These are phyloP conservation scores for Globisporangium echinulatum DNA, from an alignment of 352 stramenopile genomes.

Conservation along the genomic window DNA sequence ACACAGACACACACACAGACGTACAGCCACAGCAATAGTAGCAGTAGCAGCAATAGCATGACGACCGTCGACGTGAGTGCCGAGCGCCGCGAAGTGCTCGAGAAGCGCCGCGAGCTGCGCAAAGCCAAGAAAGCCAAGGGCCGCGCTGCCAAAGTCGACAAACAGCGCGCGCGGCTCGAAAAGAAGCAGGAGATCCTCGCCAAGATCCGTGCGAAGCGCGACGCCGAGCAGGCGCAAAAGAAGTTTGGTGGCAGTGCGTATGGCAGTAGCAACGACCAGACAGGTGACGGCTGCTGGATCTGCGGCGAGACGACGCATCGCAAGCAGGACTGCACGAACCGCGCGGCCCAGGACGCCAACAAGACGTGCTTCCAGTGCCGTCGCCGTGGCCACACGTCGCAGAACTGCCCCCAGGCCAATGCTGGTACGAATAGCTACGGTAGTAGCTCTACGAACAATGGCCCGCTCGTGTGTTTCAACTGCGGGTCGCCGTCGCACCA, in stretches of 20 bases:
- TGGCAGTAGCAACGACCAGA: constrained; percentile 10
- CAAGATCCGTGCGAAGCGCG: constrained; percentile 70
- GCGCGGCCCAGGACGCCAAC: constrained; percentile 51
- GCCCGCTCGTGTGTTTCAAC: constrained; percentile 80
- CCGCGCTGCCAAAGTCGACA: constrained; percentile 53
- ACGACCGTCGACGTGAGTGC: constrained; percentile 10
- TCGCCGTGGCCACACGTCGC: constrained; percentile 71
- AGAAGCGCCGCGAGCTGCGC: constrained; percentile 59
- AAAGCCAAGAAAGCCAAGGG: constrained; percentile 80
- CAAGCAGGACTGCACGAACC: constrained; percentile 77
- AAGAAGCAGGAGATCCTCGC: constrained; percentile 80
- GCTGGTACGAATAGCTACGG: constrained; percentile 4
- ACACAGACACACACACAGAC: neutral
- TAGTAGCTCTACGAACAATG: constrained; percentile 14
- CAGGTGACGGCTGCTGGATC: constrained; percentile 62
- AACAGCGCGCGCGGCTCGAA: constrained; percentile 50
- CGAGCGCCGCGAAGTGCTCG: constrained; percentile 34
- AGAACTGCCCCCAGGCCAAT: constrained; percentile 58
- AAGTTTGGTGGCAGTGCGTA: constrained; percentile 15
- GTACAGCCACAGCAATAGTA: neutral
- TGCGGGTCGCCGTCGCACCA: constrained; percentile 68
- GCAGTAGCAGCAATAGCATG: neutral
- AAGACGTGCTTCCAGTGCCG: constrained; percentile 85
- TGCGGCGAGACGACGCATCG: constrained; percentile 62
- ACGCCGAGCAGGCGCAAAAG: constrained; percentile 27